Percentiles rank a stretch among this genome's conserved stretches.
phyloP scores from a whole-genome alignment of 768 basidiomycete genomes.

The Collybiopsis confluens region DNA sequence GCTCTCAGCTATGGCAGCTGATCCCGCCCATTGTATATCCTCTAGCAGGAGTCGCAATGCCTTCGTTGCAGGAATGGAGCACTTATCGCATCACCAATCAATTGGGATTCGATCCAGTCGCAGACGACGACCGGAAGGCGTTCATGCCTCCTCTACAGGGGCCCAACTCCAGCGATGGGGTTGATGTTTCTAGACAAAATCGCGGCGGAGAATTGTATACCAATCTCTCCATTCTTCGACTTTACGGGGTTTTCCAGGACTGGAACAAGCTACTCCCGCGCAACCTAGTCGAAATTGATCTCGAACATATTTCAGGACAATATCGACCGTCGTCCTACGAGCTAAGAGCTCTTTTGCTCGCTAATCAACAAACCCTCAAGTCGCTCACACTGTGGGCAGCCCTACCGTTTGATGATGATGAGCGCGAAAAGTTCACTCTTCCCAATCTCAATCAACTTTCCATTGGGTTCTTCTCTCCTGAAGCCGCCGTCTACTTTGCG shows the following conservation, averaged over 20 bases:
- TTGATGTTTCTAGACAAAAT: neutral
- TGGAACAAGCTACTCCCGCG: neutral
- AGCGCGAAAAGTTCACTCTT: neutral
- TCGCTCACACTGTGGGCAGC: neutral
- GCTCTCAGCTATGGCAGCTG: neutral
- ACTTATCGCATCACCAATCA: neutral
- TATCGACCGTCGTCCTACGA: neutral
- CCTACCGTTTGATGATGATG: neutral
- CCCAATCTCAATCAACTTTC: neutral
- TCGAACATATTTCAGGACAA: neutral
- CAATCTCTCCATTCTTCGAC: neutral
- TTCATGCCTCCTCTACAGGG: neutral
- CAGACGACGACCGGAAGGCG: neutral
- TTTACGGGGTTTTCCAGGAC: neutral
- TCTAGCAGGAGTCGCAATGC: neutral
- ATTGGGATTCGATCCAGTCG: neutral
- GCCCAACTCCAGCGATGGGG: too few species aligned
- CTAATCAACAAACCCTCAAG: neutral
- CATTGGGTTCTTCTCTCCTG: neutral
- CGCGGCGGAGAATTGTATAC: neutral
- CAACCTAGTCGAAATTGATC: neutral
- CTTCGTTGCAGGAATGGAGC: neutral
- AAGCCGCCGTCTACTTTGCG: neutral
- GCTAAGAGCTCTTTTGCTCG: neutral
- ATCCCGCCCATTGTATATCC: neutral